Percentiles rank a stretch among this genome's conserved stretches.
Evolutionary conservation across 331 rosid species (phyloP).

Genomic region (Prunus yedoensis): DNA sequence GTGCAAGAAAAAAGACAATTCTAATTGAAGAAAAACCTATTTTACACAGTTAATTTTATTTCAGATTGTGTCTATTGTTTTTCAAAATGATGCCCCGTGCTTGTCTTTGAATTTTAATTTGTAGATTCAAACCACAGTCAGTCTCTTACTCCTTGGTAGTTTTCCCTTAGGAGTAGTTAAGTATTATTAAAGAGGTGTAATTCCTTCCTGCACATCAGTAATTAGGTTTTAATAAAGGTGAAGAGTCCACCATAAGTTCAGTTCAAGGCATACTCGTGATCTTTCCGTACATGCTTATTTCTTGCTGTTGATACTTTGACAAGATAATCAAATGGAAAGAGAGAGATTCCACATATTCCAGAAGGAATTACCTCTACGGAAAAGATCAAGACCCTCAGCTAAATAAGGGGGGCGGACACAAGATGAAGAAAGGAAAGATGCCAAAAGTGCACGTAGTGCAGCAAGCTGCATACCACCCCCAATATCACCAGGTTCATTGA

Average conservation of each 20-base stretch:
- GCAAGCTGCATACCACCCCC: slow-evolving; percentile 69
- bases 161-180: background rate
- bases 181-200: background rate
- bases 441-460: slow-evolving; percentile 68
- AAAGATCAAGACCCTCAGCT: slow-evolving; percentile 84
- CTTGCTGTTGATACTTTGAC: background rate
- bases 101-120: slow-evolving; percentile 10
- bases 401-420: slow-evolving; percentile 56
- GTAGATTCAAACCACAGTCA: background rate
- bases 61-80: background rate
- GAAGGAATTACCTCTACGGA: slow-evolving; percentile 60
- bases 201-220: background rate
- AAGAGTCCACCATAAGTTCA: background rate
- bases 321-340: background rate
- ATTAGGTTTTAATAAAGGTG: background rate
- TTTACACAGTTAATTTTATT: background rate
- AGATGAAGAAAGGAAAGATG: slow-evolving; percentile 69
- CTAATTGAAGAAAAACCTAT: background rate
- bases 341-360: slow-evolving; percentile 6
- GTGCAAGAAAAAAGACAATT: background rate
- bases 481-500: slow-evolving; percentile 38
- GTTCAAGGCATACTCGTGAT: background rate
- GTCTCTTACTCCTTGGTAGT: background rate
- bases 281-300: background rate
- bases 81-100: background rate